These are phyloP conservation scores for Avena sativa DNA, from an alignment of 176 grass and related monocot species.

Conservation along the genomic window DNA sequence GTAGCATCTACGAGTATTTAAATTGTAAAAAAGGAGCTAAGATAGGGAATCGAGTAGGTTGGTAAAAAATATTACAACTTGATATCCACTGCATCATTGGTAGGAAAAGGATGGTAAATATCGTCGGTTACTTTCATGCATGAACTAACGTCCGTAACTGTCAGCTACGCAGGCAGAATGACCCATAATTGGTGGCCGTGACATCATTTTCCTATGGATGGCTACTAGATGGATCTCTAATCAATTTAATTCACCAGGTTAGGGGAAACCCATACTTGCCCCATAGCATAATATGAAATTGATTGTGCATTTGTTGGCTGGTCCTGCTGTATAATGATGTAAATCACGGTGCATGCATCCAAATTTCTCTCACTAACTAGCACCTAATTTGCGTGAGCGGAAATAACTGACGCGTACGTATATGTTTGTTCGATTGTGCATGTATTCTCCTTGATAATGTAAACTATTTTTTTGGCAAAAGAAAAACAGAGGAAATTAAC, in stretches of 20 bases:
- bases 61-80: constrained; percentile 30
- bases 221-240: constrained; percentile 5
- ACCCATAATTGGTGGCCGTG: neutral
- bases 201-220: constrained; percentile 50
- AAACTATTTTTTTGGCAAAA: neutral
- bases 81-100: constrained; percentile 31
- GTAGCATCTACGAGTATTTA: constrained; percentile 40
- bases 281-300: constrained; percentile 39
- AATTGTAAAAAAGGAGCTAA: constrained; percentile 18
- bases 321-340: constrained; percentile 46
- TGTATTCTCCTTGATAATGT: constrained; percentile 27
- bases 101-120: constrained; percentile 41
- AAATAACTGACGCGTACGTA: neutral
- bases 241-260: constrained; percentile 49
- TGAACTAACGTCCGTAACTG: constrained; percentile 42
- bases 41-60: constrained; percentile 48
- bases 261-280: constrained; percentile 52
- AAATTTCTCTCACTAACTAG: constrained; percentile 15
- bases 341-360: constrained; percentile 28
- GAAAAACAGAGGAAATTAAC: neutral
- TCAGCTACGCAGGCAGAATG: constrained; percentile 34
- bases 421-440: constrained; percentile 19
- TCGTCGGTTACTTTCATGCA: constrained; percentile 35
- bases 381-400: neutral
- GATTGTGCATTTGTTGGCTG: constrained; percentile 34